phyloP scores from a whole-genome alignment of 2,329 filamentous ascomycete species.

The Fusarium longipes region DNA sequence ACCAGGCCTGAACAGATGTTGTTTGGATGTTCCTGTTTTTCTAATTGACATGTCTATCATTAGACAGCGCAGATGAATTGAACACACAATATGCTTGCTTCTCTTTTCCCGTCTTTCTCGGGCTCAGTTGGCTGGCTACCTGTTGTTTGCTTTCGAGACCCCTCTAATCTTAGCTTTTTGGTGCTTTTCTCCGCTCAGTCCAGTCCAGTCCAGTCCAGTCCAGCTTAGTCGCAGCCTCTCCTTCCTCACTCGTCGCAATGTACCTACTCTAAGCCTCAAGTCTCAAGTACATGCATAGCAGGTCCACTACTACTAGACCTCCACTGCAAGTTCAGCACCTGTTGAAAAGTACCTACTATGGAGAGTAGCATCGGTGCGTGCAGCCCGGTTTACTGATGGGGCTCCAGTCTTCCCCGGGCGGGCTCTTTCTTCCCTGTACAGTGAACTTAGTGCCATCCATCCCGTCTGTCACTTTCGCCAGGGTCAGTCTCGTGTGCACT shows the following conservation, averaged over 20 bases:
- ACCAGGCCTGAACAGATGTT: constrained; percentile 23
- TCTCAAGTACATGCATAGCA: background rate
- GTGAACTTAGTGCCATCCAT: constrained; percentile 1
- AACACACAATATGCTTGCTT: background rate
- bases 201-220: background rate
- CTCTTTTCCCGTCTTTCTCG: background rate
- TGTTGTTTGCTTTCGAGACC: background rate
- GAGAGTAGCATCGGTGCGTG: background rate
- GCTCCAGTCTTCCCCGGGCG: constrained; percentile 14
- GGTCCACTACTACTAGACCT: background rate
- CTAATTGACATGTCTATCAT: constrained; percentile 2
- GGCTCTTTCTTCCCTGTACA: constrained; percentile 20
- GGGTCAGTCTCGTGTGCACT: constrained; percentile 34
- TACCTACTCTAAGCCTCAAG: background rate
- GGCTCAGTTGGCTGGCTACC: background rate
- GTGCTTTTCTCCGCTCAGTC: background rate
- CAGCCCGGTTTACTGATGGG: constrained; percentile 5
- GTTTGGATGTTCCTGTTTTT: constrained; percentile 18
- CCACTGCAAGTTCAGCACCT: background rate
- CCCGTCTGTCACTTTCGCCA: constrained; percentile 24
- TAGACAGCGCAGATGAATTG: background rate
- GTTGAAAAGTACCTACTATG: background rate
- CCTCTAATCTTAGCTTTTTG: background rate
- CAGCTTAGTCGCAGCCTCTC: background rate
- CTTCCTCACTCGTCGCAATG: background rate